Evolutionary conservation across 768 basidiomycete species (phyloP).

Genomic region (Saitozyma podzolica): DNA sequence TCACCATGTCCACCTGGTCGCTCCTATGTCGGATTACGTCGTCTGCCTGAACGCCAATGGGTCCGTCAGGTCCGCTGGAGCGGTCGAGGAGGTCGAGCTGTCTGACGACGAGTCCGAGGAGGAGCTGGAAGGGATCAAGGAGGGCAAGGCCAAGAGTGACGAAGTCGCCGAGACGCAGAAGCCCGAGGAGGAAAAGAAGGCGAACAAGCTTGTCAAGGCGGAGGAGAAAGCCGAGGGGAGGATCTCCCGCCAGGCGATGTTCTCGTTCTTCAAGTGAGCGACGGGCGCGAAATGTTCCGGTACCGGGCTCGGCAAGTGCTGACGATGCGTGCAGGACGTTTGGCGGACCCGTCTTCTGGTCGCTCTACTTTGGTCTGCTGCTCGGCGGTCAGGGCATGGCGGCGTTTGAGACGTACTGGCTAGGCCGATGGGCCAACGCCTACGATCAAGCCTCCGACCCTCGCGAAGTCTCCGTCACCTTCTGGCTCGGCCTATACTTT

Average conservation of each 20-base stretch:
- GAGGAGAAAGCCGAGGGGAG: slow-evolving; percentile 52
- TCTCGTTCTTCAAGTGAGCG: slow-evolving; percentile 42
- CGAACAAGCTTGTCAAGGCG: slow-evolving; percentile 43
- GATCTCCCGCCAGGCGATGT: slow-evolving; percentile 44
- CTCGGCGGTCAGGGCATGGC: slow-evolving; percentile 39
- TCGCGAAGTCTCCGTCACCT: slow-evolving; percentile 39
- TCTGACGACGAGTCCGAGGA: slow-evolving; percentile 32
- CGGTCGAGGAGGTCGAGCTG: slow-evolving; percentile 36
- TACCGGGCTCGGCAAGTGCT: slow-evolving; percentile 9
- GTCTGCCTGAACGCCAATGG: slow-evolving; percentile 46
- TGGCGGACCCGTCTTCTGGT: slow-evolving; percentile 53
- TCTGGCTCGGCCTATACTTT: slow-evolving; percentile 50
- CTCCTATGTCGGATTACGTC: slow-evolving; percentile 50
- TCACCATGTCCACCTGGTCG: slow-evolving; percentile 51
- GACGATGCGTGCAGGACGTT: slow-evolving; percentile 29
- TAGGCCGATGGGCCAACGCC: slow-evolving; percentile 49
- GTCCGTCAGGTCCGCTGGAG: slow-evolving; percentile 36
- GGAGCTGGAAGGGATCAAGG: slow-evolving; percentile 28
- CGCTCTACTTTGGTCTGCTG: slow-evolving; percentile 41
- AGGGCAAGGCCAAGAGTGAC: slow-evolving; percentile 18
- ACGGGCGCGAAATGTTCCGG: slow-evolving; percentile 23
- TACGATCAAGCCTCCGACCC: slow-evolving; percentile 39
- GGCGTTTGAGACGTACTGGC: slow-evolving; percentile 47
- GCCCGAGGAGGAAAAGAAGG: slow-evolving; percentile 29
- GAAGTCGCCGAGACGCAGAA: slow-evolving; percentile 25